phyloP scores from a whole-genome alignment of 495 filamentous ascomycete genomes.

The Glonium stellatum region DNA sequence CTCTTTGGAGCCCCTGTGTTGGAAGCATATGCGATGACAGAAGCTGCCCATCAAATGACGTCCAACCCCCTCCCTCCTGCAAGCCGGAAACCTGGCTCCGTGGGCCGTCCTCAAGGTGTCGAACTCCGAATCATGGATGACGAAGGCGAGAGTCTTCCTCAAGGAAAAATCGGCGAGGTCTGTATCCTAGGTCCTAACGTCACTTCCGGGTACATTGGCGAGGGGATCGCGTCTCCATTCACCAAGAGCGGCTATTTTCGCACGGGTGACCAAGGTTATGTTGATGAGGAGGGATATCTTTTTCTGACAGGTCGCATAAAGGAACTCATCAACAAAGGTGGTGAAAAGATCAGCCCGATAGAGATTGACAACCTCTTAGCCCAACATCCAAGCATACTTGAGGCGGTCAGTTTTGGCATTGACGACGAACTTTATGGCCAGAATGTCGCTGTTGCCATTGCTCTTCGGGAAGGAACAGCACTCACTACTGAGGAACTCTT shows the following conservation, averaged over 20 bases:
- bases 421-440: constrained; percentile 18
- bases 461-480: constrained; percentile 6
- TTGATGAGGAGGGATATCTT: constrained; percentile 59
- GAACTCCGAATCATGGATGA: constrained; percentile 18
- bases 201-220: constrained; percentile 13
- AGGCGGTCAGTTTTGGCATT: constrained; percentile 18
- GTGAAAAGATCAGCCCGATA: constrained; percentile 65
- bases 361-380: constrained; percentile 34
- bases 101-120: constrained; percentile 17
- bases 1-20: constrained; percentile 10
- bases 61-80: constrained; percentile 15
- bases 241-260: constrained; percentile 41
- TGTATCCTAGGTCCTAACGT: constrained; percentile 32
- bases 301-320: constrained; percentile 76
- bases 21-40: constrained; percentile 18
- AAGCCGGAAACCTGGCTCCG: constrained; percentile 12
- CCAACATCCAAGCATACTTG: constrained; percentile 28
- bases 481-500: constrained; percentile 11
- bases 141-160: constrained; percentile 4
- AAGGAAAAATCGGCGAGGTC: constrained; percentile 25
- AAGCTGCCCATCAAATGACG: constrained; percentile 17
- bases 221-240: constrained; percentile 33
- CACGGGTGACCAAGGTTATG: constrained; percentile 44
- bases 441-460: constrained; percentile 16
- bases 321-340: constrained; percentile 78